Percentiles rank a stretch among this genome's conserved stretches.
Conservation (phyloP, 176 grass and related monocot genomes). For the Oryza nivara region DNA sequence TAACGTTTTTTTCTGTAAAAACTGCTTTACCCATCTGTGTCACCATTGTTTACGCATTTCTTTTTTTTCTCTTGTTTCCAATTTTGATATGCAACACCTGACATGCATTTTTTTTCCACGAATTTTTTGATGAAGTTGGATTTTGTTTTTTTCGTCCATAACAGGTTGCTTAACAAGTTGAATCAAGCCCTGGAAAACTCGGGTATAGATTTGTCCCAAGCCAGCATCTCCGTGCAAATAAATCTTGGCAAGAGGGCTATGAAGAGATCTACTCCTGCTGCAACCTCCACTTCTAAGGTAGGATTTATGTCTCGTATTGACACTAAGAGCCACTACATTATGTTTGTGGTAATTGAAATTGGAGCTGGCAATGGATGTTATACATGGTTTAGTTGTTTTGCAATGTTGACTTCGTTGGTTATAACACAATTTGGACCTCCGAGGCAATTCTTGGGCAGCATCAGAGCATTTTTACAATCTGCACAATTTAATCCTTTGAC, state of each 20-base stretch:
- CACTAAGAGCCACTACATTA: background rate
- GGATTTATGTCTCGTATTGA: background rate
- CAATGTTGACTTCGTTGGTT: constrained; percentile 3
- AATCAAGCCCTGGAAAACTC: constrained; percentile 77
- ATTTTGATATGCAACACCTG: background rate
- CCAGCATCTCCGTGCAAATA: constrained; percentile 88
- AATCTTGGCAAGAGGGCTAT: constrained; percentile 73
- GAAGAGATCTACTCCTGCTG: constrained; percentile 49
- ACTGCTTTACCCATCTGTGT: background rate
- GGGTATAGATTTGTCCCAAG: constrained; percentile 83
- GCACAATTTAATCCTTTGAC: background rate
- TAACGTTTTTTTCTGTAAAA: background rate
- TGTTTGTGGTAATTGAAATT: constrained; percentile 8
- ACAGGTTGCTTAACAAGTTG: constrained; percentile 67
- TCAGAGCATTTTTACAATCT: background rate
- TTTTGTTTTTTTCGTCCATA: background rate
- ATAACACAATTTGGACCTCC: background rate
- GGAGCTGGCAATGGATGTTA: background rate
- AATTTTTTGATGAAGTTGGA: background rate
- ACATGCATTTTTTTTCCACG: background rate
- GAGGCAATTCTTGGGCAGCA: no score
- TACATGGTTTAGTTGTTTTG: background rate
- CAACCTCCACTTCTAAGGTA: constrained; percentile 48
- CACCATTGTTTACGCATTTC: background rate
- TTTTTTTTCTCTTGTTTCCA: background rate